These are phyloP conservation scores for Capsicum baccatum DNA, from an alignment of 257 asterid genomes.

Conservation along the genomic window DNA sequence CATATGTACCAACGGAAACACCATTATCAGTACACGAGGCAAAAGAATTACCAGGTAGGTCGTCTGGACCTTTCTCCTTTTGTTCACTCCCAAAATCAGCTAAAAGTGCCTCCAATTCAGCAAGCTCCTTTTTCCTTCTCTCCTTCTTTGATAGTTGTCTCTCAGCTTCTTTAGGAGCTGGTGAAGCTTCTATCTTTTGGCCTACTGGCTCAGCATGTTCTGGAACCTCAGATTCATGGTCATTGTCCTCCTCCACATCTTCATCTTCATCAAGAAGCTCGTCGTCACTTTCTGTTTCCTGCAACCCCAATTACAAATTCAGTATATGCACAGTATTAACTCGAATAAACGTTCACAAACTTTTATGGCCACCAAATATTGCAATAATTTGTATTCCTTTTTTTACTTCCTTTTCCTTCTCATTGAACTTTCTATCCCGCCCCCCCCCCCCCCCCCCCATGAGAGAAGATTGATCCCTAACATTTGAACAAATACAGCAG, in stretches of 20 bases:
- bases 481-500: not conserved
- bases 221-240: constrained; percentile 66
- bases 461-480: not conserved
- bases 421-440: not conserved
- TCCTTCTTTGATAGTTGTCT: constrained; percentile 96
- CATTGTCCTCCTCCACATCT: constrained; percentile 83
- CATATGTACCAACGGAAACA: not conserved
- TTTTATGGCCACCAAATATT: not conserved
- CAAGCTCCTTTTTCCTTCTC: constrained; percentile 91
- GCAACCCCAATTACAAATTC: constrained; percentile 4
- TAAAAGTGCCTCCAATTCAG: constrained; percentile 91
- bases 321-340: not conserved
- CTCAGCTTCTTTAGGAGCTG: constrained; percentile 76
- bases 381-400: not conserved
- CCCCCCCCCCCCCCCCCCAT: not conserved
- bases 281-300: constrained; percentile 59
- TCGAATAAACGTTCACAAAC: not conserved
- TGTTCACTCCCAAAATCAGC: constrained; percentile 79
- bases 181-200: constrained; percentile 22
- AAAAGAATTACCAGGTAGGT: constrained; percentile 56
- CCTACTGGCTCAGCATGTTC: constrained; percentile 51
- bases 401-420: constrained; percentile 19
- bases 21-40: not conserved
- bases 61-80: constrained; percentile 49
- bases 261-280: constrained; percentile 53